Conservation (phyloP, 352 stramenopile species). For the Phytophthora pseudosyringae region DNA sequence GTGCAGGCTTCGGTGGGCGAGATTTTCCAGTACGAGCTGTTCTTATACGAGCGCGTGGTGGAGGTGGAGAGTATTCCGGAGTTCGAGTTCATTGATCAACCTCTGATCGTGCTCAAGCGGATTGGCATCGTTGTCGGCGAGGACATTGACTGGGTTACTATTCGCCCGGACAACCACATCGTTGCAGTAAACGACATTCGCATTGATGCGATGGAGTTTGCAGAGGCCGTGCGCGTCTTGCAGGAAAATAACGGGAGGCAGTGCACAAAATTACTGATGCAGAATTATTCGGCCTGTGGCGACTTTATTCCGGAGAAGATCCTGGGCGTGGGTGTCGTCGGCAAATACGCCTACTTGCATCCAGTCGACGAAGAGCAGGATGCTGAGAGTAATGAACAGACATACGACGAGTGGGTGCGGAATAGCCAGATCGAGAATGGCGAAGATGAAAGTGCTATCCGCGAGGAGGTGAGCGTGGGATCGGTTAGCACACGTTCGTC, state of each 20-base stretch:
- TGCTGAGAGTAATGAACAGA: constrained; percentile 46
- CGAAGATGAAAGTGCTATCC: constrained; percentile 6
- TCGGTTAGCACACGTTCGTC: constrained; percentile 27
- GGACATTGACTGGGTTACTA: constrained; percentile 83
- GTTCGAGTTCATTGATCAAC: constrained; percentile 89
- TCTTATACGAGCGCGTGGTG: constrained; percentile 87
- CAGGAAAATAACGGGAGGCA: constrained; percentile 89
- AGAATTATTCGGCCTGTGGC: constrained; percentile 86
- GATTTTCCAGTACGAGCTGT: constrained; percentile 91
- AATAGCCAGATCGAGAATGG: constrained; percentile 42
- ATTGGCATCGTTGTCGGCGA: constrained; percentile 79
- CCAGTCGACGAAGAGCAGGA: constrained; percentile 57
- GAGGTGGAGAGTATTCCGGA: constrained; percentile 88
- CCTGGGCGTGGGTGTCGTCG: constrained; percentile 76
- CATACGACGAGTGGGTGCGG: constrained; percentile 66
- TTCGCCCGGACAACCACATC: constrained; percentile 86
- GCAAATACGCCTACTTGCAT: constrained; percentile 83
- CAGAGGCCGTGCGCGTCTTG: constrained; percentile 74
- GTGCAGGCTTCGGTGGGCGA: constrained; percentile 85
- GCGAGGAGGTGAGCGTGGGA: constrained; percentile 17
- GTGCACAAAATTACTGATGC: constrained; percentile 89
- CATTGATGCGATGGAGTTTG: constrained; percentile 86
- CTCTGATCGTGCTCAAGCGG: constrained; percentile 85
- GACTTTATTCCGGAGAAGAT: constrained; percentile 92
- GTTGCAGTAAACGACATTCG: constrained; percentile 89